phyloP scores from a whole-genome alignment of 306 rosid species.

The Luffa aegyptiaca region DNA sequence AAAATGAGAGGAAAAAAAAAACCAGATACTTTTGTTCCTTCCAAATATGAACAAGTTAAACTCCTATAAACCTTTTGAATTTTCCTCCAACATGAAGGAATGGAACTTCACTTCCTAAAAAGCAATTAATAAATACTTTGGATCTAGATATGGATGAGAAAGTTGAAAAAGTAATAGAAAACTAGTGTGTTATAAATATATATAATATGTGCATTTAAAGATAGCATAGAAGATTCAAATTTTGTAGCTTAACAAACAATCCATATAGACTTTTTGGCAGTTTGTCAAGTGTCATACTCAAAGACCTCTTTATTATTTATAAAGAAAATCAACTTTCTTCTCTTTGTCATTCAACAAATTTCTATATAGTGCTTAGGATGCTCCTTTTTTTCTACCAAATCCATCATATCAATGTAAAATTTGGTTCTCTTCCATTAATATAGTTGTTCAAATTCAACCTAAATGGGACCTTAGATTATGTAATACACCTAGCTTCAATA shows the following conservation, averaged over 20 bases:
- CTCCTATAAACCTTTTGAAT: neutral
- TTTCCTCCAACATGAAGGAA: neutral
- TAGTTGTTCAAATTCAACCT: neutral
- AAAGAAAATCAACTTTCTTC: neutral
- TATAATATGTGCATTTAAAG: neutral
- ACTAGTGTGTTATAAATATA: neutral
- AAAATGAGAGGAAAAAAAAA: neutral
- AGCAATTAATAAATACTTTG: neutral
- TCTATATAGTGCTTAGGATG: neutral
- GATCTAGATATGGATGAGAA: neutral
- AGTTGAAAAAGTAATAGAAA: neutral
- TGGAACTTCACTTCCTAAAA: neutral
- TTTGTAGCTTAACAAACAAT: constrained; percentile 5
- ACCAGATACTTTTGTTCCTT: neutral
- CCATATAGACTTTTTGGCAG: neutral
- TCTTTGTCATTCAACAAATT: neutral
- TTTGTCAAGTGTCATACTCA: neutral
- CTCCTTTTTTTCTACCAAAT: neutral
- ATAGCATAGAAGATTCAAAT: neutral
- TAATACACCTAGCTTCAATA: neutral
- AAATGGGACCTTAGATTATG: neutral
- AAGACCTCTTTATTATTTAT: neutral
- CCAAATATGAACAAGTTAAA: neutral
- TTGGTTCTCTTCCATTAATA: neutral
- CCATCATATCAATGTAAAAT: neutral